A percentile compares a stretch with the other conserved stretches of the same genome.
These are phyloP conservation scores for Daedalea quercina DNA, from an alignment of 768 basidiomycete species.

Conservation along the genomic window DNA sequence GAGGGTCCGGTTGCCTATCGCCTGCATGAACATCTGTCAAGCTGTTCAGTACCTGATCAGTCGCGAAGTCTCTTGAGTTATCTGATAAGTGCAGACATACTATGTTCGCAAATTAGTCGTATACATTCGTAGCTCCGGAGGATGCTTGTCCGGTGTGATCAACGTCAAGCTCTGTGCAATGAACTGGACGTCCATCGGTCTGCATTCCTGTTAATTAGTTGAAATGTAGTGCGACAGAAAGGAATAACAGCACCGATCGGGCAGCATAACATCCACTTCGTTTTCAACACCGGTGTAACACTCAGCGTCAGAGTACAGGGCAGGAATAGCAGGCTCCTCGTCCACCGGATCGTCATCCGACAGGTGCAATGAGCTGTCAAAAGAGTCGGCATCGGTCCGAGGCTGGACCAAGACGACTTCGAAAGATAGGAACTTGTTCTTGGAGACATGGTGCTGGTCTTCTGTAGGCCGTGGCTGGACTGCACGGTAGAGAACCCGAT, in stretches of 20 bases:
- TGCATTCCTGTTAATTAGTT: constrained; percentile 17
- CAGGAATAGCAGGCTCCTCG: not conserved
- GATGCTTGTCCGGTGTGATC: constrained; percentile 28
- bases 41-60: constrained; percentile 21
- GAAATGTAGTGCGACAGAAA: not conserved
- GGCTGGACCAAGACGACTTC: constrained; percentile 14
- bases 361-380: not conserved
- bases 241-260: constrained; percentile 41
- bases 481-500: constrained; percentile 43
- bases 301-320: constrained; percentile 8
- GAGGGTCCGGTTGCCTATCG: constrained; percentile 38
- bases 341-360: not conserved
- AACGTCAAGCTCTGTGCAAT: constrained; percentile 29
- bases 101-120: constrained; percentile 30
- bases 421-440: constrained; percentile 11
- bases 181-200: constrained; percentile 54
- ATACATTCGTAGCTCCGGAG: constrained; percentile 37
- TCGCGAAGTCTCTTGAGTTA: constrained; percentile 1
- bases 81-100: constrained; percentile 27
- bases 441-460: not conserved
- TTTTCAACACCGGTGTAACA: constrained; percentile 34
- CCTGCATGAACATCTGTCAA: constrained; percentile 23
- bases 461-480: constrained; percentile 9
- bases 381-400: not conserved
- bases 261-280: constrained; percentile 45